These are phyloP conservation scores for Calonectria pteridis DNA, from an alignment of 2,329 filamentous ascomycete genomes.

Conservation along the genomic window DNA sequence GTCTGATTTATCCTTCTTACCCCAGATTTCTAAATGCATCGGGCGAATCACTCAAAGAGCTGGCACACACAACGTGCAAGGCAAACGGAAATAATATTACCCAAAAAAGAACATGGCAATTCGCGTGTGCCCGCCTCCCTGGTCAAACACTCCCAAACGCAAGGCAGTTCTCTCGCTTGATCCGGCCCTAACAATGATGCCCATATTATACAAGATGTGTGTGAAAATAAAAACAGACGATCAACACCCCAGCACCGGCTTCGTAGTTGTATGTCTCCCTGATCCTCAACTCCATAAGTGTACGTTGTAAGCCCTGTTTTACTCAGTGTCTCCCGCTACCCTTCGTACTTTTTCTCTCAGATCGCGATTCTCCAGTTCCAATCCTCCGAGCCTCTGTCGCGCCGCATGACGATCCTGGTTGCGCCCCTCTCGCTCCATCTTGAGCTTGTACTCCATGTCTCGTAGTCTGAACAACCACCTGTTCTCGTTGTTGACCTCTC, in stretches of 20 bases:
- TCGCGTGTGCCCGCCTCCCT: constrained; percentile 13
- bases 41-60: background rate
- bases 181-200: constrained; percentile 33
- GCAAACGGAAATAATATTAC: constrained; percentile 17
- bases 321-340: constrained; percentile 42
- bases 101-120: constrained; percentile 26
- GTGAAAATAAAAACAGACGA: background rate
- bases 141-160: constrained; percentile 29
- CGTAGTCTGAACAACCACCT: constrained; percentile 88
- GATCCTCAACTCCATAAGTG: constrained; percentile 28
- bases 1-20: background rate
- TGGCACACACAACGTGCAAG: background rate
- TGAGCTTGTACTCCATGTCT: constrained; percentile 89
- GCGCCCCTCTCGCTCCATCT: constrained; percentile 88
- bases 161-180: constrained; percentile 24
- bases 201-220: constrained; percentile 41
- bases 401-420: constrained; percentile 88
- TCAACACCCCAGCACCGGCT: constrained; percentile 43
- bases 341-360: constrained; percentile 72
- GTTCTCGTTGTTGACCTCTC: constrained; percentile 65
- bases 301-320: constrained; percentile 21
- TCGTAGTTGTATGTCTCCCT: constrained; percentile 27
- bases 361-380: constrained; percentile 80
- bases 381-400: constrained; percentile 81
- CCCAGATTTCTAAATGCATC: no score